Percentiles rank a stretch among this genome's conserved stretches.
Conservation (phyloP, 306 rosid genomes). For the Glycine tomentella region DNA sequence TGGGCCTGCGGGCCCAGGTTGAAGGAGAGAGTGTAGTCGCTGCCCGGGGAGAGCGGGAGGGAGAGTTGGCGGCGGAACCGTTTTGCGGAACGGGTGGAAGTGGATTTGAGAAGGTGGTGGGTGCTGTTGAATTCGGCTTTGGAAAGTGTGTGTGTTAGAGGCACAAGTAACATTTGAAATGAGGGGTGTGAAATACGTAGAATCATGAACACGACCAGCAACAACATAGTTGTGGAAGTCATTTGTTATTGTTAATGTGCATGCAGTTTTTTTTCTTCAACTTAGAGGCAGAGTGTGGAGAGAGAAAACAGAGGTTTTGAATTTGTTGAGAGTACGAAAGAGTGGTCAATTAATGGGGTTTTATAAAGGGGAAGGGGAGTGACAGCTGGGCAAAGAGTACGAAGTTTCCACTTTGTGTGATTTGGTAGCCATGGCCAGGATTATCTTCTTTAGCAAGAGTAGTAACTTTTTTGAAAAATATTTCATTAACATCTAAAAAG, state of each 20-base stretch:
- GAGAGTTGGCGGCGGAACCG: slow-evolving; percentile 81
- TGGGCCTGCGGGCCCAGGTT: slow-evolving; percentile 57
- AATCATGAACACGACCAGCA: slow-evolving; percentile 42
- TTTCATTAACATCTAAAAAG: no score
- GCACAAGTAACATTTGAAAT: slow-evolving; percentile 54
- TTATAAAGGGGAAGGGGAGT: not conserved
- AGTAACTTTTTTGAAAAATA: not conserved
- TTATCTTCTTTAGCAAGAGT: not conserved
- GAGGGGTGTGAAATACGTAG: slow-evolving; percentile 45
- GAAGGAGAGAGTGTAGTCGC: slow-evolving; percentile 84
- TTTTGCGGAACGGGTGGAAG: slow-evolving; percentile 61
- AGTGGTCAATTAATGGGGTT: not conserved
- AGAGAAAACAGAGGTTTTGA: not conserved
- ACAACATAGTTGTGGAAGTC: slow-evolving; percentile 51
- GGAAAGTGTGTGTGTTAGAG: slow-evolving; percentile 72
- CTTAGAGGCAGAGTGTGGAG: not conserved
- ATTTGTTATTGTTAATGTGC: slow-evolving; percentile 20
- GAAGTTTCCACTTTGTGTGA: not conserved
- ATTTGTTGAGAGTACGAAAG: no score
- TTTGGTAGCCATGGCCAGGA: not conserved
- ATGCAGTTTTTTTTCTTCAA: not conserved
- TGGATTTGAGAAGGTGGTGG: slow-evolving; percentile 72
- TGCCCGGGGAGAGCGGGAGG: slow-evolving; percentile 80
- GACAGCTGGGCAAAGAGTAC: not conserved
- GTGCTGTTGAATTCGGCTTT: slow-evolving; percentile 63